Conservation (phyloP, 108 stramenopile genomes). For the Conticribra guillardii region DNA sequence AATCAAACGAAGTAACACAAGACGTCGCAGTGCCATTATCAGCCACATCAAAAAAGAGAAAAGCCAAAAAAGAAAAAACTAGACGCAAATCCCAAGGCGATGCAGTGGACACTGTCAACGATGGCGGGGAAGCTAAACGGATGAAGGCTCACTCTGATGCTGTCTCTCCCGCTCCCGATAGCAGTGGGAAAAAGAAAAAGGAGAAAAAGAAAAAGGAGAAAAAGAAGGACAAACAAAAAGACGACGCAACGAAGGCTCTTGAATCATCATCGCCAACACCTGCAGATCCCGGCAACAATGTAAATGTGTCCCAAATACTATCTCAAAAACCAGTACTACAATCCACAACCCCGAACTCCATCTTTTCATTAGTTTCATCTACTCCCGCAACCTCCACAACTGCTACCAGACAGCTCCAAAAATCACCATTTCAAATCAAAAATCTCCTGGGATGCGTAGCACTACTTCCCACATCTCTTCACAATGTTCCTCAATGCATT, state of each 20-base stretch:
- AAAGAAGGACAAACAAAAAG: conserved; percentile 24
- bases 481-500: conserved; percentile 29
- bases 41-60: conserved; percentile 45
- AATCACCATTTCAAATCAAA: conserved; percentile 45
- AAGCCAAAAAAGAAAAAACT: conserved; percentile 34
- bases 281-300: background rate
- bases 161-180: background rate
- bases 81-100: conserved; percentile 28
- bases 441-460: conserved; percentile 45
- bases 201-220: conserved; percentile 35
- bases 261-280: too few species aligned
- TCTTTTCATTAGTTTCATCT: conserved; percentile 26
- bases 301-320: background rate
- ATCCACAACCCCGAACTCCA: background rate
- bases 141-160: background rate
- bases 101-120: background rate
- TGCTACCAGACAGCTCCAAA: background rate
- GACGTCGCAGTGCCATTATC: too few species aligned
- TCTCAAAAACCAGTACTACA: background rate
- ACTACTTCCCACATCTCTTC: conserved; percentile 44
- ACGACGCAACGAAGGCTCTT: background rate
- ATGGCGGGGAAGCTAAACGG: background rate
- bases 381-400: conserved; percentile 1
- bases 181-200: conserved; percentile 20
- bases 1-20: too few species aligned